Conservation (phyloP, 129 eudicot species). For the Artemisia argyi region DNA sequence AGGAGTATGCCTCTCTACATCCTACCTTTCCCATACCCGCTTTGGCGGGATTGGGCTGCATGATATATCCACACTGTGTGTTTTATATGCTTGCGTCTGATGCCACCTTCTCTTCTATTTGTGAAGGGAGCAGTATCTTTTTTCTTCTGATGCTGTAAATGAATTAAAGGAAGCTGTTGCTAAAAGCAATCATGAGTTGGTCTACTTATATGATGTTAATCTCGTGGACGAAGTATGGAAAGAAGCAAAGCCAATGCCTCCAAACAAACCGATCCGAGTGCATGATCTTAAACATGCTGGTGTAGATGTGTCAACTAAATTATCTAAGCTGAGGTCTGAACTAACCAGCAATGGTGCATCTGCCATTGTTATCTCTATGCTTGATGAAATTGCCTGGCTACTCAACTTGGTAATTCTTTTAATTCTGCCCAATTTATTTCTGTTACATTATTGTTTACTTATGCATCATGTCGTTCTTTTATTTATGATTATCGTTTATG, state of each 20-base stretch:
- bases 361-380: constrained; percentile 83
- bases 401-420: constrained; percentile 72
- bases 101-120: constrained; percentile 51
- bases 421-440: neutral
- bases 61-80: neutral
- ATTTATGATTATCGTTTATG: constrained; percentile 8
- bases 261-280: constrained; percentile 66
- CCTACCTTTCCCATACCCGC: too few relatives aligned
- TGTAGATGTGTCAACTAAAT: constrained; percentile 73
- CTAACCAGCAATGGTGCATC: constrained; percentile 60
- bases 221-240: constrained; percentile 97
- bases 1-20: too few relatives aligned
- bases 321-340: constrained; percentile 76
- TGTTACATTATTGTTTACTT: neutral
- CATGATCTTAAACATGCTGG: constrained; percentile 92
- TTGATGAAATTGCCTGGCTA: constrained; percentile 97
- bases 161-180: constrained; percentile 75
- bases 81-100: constrained; percentile 37
- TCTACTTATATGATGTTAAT: constrained; percentile 70
- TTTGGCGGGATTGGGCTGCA: neutral
- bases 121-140: constrained; percentile 99
- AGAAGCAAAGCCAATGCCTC: constrained; percentile 83
- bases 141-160: constrained; percentile 88
- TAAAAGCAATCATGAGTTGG: constrained; percentile 75
- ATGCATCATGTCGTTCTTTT: neutral